Percentiles rank a stretch among this genome's conserved stretches.
These are phyloP conservation scores for Botrytis paeoniae DNA, from an alignment of 2,329 filamentous ascomycete genomes.

Conservation along the genomic window DNA sequence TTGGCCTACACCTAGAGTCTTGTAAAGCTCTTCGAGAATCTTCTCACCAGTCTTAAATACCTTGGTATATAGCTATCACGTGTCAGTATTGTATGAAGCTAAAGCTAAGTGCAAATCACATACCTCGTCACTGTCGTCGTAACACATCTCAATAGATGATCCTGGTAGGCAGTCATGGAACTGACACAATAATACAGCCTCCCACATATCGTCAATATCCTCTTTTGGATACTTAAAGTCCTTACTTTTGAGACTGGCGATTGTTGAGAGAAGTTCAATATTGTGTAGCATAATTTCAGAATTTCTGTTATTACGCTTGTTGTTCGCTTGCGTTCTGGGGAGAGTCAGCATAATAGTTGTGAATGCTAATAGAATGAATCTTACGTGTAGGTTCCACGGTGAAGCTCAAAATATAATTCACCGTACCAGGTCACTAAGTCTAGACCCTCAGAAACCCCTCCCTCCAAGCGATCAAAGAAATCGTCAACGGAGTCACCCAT, in stretches of 20 bases:
- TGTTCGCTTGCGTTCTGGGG: conserved; percentile 79
- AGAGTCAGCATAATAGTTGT: neutral
- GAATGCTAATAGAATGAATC: neutral
- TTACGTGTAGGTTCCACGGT: conserved; percentile 87
- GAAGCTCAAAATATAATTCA: conserved; percentile 95
- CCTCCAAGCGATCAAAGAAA: conserved; percentile 83
- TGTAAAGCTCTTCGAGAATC: conserved; percentile 66
- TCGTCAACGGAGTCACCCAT: conserved; percentile 89
- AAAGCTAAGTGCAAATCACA: conserved; percentile 26
- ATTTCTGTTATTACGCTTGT: conserved; percentile 90
- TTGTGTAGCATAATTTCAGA: conserved; percentile 83
- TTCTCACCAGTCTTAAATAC: conserved; percentile 75
- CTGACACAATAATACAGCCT: conserved; percentile 84
- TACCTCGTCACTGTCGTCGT: conserved; percentile 86
- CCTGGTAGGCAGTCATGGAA: conserved; percentile 97
- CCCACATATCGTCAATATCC: conserved; percentile 96
- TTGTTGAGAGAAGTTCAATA: conserved; percentile 81
- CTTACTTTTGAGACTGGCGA: conserved; percentile 68
- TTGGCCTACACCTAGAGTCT: conserved; percentile 61
- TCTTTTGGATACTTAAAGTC: conserved; percentile 86
- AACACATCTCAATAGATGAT: conserved; percentile 96
- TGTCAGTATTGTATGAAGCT: conserved; percentile 31
- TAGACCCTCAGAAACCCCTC: conserved; percentile 59
- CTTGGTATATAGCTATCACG: conserved; percentile 68
- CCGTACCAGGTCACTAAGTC: conserved; percentile 95